Evolutionary conservation across 176 grass and related monocot species (phyloP), one percentile per base, ranked within the genome.

Genomic region (Ampelocalamus luodianensis): DNA sequence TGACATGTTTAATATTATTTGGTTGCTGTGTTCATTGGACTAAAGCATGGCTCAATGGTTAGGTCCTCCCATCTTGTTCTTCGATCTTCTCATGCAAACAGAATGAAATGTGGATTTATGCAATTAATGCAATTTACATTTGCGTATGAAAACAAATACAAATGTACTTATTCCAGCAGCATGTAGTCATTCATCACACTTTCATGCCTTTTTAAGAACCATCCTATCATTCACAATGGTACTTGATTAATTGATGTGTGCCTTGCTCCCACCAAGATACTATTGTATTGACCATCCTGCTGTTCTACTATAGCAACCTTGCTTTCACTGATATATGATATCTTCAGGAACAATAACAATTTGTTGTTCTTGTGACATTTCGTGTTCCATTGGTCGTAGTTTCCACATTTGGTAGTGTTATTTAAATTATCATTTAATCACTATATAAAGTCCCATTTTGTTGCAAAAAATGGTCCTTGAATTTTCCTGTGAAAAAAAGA

Each of bases 1-100:
- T 86, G 20, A 46, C 8, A 80, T 48, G n/a, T 50, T 26, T 72
- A 76, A 49, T 42, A 32, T 71, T 76, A 5, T 86, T 16, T 59
- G 29, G 1, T 89, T 26, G 46, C 10, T 78, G 66, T 32, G 68
- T 74, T 67, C 42, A 74, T 66, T 79, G 45, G 38, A 45, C 49
- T 53, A 44, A 27, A 77, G 9, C 10, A 23, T 76, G 62, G 61
- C 16, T 58, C 72, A 74, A 26, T 68, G 50, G 1, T 85, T 26
- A 42, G 4, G 45, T 12, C 12, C 8, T 3, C 6, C 78, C 27
- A 15, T 82, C 48, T 3, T 62, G 43, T 78, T 61, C 51, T 83
- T 77, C 16, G 22, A 83, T 82, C 44, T 46, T 77, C n/a, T 65
- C 11, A 37, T 60, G 6, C 64, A 59, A 15, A 65, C 34, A 74